A percentile compares a stretch with the other conserved stretches of the same genome.
Conservation (phyloP, 345 rosid genomes). For the Dovyalis caffra region DNA sequence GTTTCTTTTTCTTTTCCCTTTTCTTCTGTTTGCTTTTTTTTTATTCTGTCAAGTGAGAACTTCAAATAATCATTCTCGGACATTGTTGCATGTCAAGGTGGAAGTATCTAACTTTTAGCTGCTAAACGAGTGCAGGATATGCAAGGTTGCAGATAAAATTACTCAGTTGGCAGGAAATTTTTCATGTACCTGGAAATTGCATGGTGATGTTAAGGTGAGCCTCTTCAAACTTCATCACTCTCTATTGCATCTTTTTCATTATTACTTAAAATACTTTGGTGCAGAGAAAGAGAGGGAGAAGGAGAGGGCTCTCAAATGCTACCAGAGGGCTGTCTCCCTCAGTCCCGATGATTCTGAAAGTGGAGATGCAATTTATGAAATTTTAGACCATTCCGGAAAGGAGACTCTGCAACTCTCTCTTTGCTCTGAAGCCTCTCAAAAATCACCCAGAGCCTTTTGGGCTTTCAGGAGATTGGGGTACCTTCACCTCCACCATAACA, state of each 20-base stretch:
- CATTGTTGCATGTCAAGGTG: neutral
- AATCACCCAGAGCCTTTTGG: slow-evolving; percentile 95
- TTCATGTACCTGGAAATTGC: slow-evolving; percentile 84
- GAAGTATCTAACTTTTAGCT: slow-evolving; percentile 10
- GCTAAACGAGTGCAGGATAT: slow-evolving; percentile 48
- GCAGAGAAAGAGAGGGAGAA: neutral
- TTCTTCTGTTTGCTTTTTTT: too few relatives aligned
- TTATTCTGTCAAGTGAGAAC: too few relatives aligned
- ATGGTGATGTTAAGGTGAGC: slow-evolving; percentile 79
- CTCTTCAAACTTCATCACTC: neutral
- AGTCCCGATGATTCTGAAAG: slow-evolving; percentile 65
- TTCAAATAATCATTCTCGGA: neutral
- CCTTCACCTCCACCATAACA: slow-evolving; percentile 69
- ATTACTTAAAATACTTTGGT: too few relatives aligned
- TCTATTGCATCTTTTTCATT: too few relatives aligned
- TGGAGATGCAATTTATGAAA: slow-evolving; percentile 78
- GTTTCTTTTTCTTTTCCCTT: too few relatives aligned
- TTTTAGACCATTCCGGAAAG: slow-evolving; percentile 68
- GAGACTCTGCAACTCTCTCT: slow-evolving; percentile 65
- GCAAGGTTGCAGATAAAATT: slow-evolving; percentile 48
- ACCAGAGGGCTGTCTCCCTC: slow-evolving; percentile 72
- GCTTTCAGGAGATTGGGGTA: slow-evolving; percentile 81
- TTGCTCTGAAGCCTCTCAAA: slow-evolving; percentile 72
- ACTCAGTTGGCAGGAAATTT: slow-evolving; percentile 56
- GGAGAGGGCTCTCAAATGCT: slow-evolving; percentile 80